Evolutionary conservation across 2,329 filamentous ascomycete genomes (phyloP).

Genomic region (Fusarium algeriense): DNA sequence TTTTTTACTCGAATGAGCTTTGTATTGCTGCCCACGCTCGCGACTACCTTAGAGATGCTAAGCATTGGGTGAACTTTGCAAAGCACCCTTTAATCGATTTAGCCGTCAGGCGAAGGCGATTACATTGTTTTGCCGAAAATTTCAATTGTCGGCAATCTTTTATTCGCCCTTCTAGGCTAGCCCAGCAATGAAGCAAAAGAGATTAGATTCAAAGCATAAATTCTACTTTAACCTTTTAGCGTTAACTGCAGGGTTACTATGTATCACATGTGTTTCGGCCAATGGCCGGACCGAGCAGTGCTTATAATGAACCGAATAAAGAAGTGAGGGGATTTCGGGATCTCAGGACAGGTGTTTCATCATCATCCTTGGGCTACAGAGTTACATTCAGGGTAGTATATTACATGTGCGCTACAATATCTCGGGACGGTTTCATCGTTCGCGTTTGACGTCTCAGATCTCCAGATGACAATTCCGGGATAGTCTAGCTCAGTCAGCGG

Average conservation of each 20-base stretch:
- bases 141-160: neutral
- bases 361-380: constrained; percentile 8
- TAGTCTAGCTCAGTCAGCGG: constrained; percentile 14
- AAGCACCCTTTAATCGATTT: neutral
- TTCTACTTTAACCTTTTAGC: neutral
- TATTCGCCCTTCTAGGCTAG: neutral
- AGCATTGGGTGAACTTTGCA: neutral
- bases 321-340: constrained; percentile 10
- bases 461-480: constrained; percentile 19
- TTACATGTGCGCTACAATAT: neutral
- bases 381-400: constrained; percentile 13
- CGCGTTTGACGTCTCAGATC: constrained; percentile 26
- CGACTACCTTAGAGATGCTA: neutral
- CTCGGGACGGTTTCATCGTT: constrained; percentile 32
- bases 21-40: neutral
- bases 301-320: neutral
- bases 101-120: neutral
- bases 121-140: neutral
- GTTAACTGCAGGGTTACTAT: constrained; percentile 11
- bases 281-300: constrained; percentile 11
- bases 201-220: neutral
- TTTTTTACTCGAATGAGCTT: neutral
- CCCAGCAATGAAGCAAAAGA: neutral
- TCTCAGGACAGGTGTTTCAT: constrained; percentile 23
- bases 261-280: constrained; percentile 35